Evolutionary conservation across 176 grass and related monocot genomes (phyloP), one percentile per base, ranked within the genome.

Genomic region (Thinopyrum elongatum): DNA sequence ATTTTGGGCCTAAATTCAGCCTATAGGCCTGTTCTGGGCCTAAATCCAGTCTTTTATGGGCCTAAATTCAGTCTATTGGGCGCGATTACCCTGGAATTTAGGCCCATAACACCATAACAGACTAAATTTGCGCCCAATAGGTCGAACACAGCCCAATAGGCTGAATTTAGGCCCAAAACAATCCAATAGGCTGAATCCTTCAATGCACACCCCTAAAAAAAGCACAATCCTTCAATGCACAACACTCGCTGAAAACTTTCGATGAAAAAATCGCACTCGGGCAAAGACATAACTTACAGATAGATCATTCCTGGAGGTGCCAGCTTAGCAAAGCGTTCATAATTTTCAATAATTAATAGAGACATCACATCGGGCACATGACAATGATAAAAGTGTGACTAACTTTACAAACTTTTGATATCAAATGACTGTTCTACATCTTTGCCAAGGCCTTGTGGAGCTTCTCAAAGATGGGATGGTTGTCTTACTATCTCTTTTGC

Each of bases 401-500:
- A 61, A 61, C 58, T 25, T 10, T 25, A 9, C 8, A 25, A 61
- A 61, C 57, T 46, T 39, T 65, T 38, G 1, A 41, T 41, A 41
- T 41, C 38, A 41, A 10, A 41, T 41, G 9, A 10, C 2, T 41
- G 38, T 69, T 88, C 27, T 84, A 76, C 33, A 87, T 78, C 81
- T 89, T 73, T 13, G 29, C 53, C 3, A 65, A 77, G 67, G 36
- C 62, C 19, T 68, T 66, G 22, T 57, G 79, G 83, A 91, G 86
- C 83, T 95, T 98, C 13, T 98, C 85, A 22, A 98, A 92, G 12
- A 86, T 58, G 13, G 13, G 89, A 76, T 10, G 38, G 38, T 2
- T 87, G 84, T 35, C 86, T 79, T 80, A 92, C 25, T 77, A 95
- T 83, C 61, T 95, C 91, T 83, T 82, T 93, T 7, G 95, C 90